These are phyloP conservation scores for Kurtzmaniella fragi DNA, from an alignment of 805 yeast species.

Conservation along the genomic window DNA sequence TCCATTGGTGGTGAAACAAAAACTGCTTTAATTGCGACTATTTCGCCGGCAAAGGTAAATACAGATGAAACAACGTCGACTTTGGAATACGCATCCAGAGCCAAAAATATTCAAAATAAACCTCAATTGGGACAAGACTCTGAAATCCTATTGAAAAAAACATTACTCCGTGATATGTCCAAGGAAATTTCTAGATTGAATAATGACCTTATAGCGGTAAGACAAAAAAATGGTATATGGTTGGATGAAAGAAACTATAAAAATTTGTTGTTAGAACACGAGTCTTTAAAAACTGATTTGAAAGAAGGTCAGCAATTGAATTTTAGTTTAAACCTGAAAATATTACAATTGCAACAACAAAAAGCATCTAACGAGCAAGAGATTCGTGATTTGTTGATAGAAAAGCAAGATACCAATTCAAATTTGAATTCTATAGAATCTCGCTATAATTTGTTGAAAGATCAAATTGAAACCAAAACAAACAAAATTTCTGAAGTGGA, in stretches of 20 bases:
- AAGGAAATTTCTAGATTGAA: conserved; percentile 52
- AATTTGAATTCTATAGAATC: neutral
- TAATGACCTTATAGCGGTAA: conserved; percentile 57
- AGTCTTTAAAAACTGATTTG: conserved; percentile 18
- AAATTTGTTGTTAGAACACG: conserved; percentile 19
- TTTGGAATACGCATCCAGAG: conserved; percentile 81
- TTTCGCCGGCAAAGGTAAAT: conserved; percentile 75
- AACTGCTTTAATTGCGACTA: conserved; percentile 81
- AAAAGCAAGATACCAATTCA: neutral
- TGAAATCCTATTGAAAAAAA: conserved; percentile 45
- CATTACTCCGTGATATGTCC: conserved; percentile 47
- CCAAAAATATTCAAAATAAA: conserved; percentile 67
- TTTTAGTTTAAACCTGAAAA: neutral
- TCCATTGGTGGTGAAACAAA: conserved; percentile 85
- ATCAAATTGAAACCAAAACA: neutral
- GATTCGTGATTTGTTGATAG: neutral
- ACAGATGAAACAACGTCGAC: conserved; percentile 84
- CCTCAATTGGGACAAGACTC: conserved; percentile 45
- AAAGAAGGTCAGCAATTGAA: conserved; percentile 10
- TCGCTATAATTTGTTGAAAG: neutral
- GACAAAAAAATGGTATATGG: conserved; percentile 60
- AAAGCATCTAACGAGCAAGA: neutral
- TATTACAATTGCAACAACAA: neutral
- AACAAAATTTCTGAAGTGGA: neutral
- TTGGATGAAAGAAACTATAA: conserved; percentile 55